These are phyloP conservation scores for Botrytis aclada DNA, from an alignment of 2,329 filamentous ascomycete genomes.

Conservation along the genomic window DNA sequence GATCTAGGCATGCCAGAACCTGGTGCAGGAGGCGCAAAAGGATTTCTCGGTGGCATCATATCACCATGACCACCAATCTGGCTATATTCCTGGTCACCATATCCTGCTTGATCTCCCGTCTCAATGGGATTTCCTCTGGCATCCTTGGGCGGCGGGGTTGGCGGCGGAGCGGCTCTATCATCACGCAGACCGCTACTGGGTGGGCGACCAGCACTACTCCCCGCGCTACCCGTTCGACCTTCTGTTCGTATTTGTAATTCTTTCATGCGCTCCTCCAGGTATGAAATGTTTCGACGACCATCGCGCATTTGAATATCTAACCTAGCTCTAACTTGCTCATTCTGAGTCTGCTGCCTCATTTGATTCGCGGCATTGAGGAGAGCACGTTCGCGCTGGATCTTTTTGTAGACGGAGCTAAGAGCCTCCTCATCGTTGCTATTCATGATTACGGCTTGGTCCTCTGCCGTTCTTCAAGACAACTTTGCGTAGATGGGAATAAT, in stretches of 20 bases:
- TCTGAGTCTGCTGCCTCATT: slow-evolving; percentile 95
- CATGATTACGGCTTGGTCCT: slow-evolving; percentile 34
- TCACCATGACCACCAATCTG: slow-evolving; percentile 64
- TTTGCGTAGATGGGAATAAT: slow-evolving; percentile 12
- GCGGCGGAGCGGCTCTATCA: slow-evolving; percentile 51
- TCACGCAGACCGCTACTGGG: slow-evolving; percentile 45
- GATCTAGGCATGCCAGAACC: slow-evolving; percentile 66
- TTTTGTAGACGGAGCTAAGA: slow-evolving; percentile 80
- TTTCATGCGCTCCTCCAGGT: slow-evolving; percentile 87
- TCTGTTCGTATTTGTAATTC: slow-evolving; percentile 82
- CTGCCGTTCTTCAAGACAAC: neutral
- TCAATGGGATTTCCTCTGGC: slow-evolving; percentile 47
- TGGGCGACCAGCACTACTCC: slow-evolving; percentile 52
- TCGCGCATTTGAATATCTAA: slow-evolving; percentile 94
- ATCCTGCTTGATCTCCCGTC: slow-evolving; percentile 56
- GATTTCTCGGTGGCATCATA: slow-evolving; percentile 76
- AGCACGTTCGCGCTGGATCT: slow-evolving; percentile 96
- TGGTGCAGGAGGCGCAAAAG: slow-evolving; percentile 72
- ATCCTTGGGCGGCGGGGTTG: slow-evolving; percentile 74
- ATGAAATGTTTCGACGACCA: slow-evolving; percentile 87
- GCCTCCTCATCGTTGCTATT: slow-evolving; percentile 64
- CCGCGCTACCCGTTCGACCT: slow-evolving; percentile 62
- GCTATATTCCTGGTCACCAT: slow-evolving; percentile 56
- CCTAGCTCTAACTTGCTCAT: slow-evolving; percentile 83
- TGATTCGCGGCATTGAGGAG: slow-evolving; percentile 91